Evolutionary conservation across 176 grass and related monocot genomes (phyloP), one percentile per base, ranked within the genome.

Genomic region (Poa pratensis): DNA sequence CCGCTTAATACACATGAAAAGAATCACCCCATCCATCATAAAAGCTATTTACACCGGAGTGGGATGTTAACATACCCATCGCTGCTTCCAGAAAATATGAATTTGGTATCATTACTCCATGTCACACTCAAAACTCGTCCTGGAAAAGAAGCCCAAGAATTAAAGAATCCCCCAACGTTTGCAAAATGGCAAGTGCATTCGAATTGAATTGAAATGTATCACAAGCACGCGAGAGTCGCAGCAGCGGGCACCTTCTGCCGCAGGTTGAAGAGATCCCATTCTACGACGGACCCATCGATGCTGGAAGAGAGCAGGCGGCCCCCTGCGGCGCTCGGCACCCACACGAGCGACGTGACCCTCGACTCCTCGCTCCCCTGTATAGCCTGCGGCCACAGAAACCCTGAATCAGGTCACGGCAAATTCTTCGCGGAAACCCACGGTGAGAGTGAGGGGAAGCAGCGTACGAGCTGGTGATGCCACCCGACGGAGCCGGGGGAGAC

Each of bases 401-500:
- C 43, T 6, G 22, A 81, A 43, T 87, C 76, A 90, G 76, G 37
- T 87, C 75, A 85, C 17, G 40, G 48, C 40, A n/a, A n/a, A n/a
- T n/a, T n/a, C n/a, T n/a, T 52, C 42, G 42, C 46, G 17, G 28
- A 58, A 59, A 45, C 58, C 73, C 27, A 4, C 28, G 28, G 9
- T 24, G 30, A 42, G 55, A 4, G 39, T 9, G 46, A 62, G 40
- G 22, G 61, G 48, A 75, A 74, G 59, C n/a, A 73, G 59, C 95
- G 63, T 96, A 99, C 97, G 28, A 96, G 91, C 64, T 92, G 97
- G 87, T 94, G 91, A 86, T 99, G 97, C 97, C 97, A 99, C 23
- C 97, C 97, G 58, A 94, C 94, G 20, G 97, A 96, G 60, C 97
- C 97, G 6, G 97, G 91, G 79, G 97, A 96, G 34, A 99, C 94